Evolutionary conservation across 2,329 filamentous ascomycete genomes (phyloP).

Genomic region (Clonostachys rosea): DNA sequence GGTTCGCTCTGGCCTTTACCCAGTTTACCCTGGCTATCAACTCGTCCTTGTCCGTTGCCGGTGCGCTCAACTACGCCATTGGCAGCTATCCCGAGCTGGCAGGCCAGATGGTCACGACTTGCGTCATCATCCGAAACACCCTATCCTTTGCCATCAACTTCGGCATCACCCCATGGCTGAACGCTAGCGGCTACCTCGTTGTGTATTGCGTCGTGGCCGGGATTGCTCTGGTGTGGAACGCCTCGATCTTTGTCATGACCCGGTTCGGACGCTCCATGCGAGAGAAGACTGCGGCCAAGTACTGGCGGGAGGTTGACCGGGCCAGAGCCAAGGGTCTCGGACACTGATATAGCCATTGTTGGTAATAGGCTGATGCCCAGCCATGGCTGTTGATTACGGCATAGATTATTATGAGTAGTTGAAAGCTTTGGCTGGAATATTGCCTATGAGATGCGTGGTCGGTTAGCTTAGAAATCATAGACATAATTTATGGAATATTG

Average conservation of each 20-base stretch:
- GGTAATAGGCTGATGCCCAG: not conserved
- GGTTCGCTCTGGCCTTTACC: constrained; percentile 19
- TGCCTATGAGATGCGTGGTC: too few species aligned
- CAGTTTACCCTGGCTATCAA: constrained; percentile 17
- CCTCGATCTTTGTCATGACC: constrained; percentile 37
- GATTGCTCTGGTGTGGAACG: constrained; percentile 26
- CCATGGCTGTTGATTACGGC: too few species aligned
- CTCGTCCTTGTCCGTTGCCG: constrained; percentile 14
- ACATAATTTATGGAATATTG: too few species aligned
- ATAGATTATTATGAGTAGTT: too few species aligned
- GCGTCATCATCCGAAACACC: constrained; percentile 27
- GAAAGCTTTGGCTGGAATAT: too few species aligned
- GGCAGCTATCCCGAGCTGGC: constrained; percentile 19
- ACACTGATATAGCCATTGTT: too few species aligned
- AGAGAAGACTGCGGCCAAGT: constrained; percentile 26
- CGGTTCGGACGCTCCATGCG: constrained; percentile 39
- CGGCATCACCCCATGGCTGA: constrained; percentile 21
- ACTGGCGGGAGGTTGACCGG: constrained; percentile 26
- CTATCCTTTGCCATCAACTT: constrained; percentile 31
- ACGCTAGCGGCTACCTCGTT: constrained; percentile 27
- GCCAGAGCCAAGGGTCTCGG: constrained; percentile 10
- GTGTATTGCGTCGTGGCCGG: constrained; percentile 28
- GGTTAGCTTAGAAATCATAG: too few species aligned
- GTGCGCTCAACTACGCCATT: constrained; percentile 20
- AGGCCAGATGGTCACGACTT: constrained; percentile 19